Base-by-base conservation (phyloP, 495 filamentous ascomycete genomes). In the Endocarpon pusillum region DNA sequence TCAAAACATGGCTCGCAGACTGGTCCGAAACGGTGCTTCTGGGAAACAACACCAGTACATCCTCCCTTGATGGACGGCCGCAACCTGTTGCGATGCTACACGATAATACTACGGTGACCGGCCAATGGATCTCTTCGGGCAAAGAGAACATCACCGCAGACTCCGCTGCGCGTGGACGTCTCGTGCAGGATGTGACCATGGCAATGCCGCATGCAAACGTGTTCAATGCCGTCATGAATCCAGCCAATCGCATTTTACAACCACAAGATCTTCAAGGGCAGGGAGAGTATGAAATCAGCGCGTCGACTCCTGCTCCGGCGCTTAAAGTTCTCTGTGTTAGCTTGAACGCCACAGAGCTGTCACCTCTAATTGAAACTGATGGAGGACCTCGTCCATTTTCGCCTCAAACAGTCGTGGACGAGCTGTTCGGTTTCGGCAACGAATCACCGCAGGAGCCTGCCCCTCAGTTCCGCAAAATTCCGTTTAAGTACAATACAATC, bases 131-230 rank as follows among this genome's bases (percentile, higher is more conserved):
- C 32, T 52, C 62, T 35, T 46, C 42, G 8, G 54, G 67, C 9
- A 42, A 50, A 5, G 46, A 50, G 17, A 48, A 75, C 36, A 59
- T 70, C 20, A 55, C 52, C 1, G 47, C 49, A 3, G 47, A 52
- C 2, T 78, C 67, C 9, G 33, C 49, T 2, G 38, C 51, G 19
- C 48, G 66, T 40, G 36, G 42, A 0, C 57, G 77, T 22, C 53
- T 75, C 27, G 48, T 83, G 38, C 73, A 79, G 50, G 84, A 83
- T 43, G 66, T 83, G 25, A 80, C 74, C 0, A 64, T 82, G 41
- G 73, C 75, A 2, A 73, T 83, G 61, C 79, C 79, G 0, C 78
- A 84, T 37, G 59, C 69, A 2, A 74, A 75, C 1, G 54, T 86
- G 3, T 66, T 74, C 18, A 49, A 50, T 15, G 78, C 78, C 2